Percentiles rank a stretch among this genome's conserved stretches.
Conservation (phyloP, 2,329 filamentous ascomycete species). For the Paraphoma chrysanthemicola region DNA sequence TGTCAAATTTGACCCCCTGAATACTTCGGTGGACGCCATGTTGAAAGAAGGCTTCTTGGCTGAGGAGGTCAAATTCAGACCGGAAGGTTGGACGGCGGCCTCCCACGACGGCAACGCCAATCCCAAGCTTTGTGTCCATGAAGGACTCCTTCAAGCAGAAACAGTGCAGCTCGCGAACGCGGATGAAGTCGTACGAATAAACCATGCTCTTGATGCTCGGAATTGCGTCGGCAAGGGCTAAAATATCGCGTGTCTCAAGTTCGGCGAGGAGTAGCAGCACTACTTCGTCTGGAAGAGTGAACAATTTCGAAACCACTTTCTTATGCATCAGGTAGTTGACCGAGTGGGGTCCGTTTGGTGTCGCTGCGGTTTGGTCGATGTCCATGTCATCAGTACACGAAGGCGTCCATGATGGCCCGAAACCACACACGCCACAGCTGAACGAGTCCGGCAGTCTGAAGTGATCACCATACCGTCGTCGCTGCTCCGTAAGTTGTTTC, state of each 20-base stretch:
- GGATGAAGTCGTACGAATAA: conserved; percentile 44
- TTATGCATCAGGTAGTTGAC: not conserved
- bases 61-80: conserved; percentile 61
- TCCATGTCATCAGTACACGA: not conserved
- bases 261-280: conserved; percentile 38
- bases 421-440: not conserved
- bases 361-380: not conserved
- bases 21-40: conserved; percentile 51
- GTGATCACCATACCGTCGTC: not conserved
- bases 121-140: conserved; percentile 49
- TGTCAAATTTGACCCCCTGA: conserved; percentile 50
- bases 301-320: conserved; percentile 23
- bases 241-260: conserved; percentile 43
- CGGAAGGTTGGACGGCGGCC: conserved; percentile 37
- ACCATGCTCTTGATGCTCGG: conserved; percentile 46
- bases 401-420: not conserved
- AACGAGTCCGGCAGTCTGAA: not conserved
- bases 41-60: conserved; percentile 48
- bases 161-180: conserved; percentile 56
- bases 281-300: conserved; percentile 52
- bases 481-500: not conserved
- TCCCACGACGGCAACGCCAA: conserved; percentile 48
- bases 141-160: conserved; percentile 56
- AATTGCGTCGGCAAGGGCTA: conserved; percentile 48
- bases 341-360: not conserved